Evolutionary conservation across 1,139 yeast species (phyloP).

Genomic region (Nakaseomyces sp.): DNA sequence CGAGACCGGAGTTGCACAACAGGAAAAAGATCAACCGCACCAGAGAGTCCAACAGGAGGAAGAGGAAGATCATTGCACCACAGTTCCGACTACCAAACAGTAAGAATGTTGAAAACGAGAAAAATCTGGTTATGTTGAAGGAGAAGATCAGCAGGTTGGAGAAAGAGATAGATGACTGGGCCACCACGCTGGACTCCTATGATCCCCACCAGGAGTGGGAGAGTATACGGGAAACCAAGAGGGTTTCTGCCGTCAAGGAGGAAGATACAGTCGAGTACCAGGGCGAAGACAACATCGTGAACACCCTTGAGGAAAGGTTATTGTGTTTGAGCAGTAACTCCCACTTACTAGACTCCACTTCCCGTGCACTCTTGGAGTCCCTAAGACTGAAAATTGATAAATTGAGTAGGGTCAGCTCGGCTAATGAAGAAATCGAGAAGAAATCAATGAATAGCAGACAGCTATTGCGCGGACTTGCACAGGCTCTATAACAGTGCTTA

Average conservation of each 20-base stretch:
- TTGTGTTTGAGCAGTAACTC: not conserved
- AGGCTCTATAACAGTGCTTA: not conserved
- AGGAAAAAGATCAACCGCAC: not conserved
- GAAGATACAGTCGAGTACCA: not conserved
- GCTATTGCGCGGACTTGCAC: not conserved
- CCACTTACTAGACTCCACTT: not conserved
- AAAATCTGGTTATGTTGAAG: conserved; percentile 19
- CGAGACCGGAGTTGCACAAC: conserved; percentile 4
- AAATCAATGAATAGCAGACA: not conserved
- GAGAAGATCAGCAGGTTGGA: conserved; percentile 20
- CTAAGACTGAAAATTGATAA: not conserved
- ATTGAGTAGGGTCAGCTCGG: not conserved
- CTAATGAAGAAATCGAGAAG: not conserved
- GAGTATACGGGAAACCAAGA: not conserved
- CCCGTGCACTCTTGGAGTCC: not conserved
- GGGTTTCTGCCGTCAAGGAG: not conserved
- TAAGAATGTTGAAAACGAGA: conserved; percentile 28
- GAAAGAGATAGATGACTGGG: conserved; percentile 25
- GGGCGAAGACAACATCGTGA: not conserved
- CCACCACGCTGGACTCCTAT: conserved; percentile 17
- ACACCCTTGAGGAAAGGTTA: not conserved
- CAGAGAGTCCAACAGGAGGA: not conserved
- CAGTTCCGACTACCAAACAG: conserved; percentile 21
- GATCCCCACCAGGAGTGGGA: conserved; percentile 19
- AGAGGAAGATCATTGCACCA: not conserved